A percentile compares a stretch with the other conserved stretches of the same genome.
Conservation (phyloP, 495 filamentous ascomycete genomes). For the Pyrenopolyporus hunteri region DNA sequence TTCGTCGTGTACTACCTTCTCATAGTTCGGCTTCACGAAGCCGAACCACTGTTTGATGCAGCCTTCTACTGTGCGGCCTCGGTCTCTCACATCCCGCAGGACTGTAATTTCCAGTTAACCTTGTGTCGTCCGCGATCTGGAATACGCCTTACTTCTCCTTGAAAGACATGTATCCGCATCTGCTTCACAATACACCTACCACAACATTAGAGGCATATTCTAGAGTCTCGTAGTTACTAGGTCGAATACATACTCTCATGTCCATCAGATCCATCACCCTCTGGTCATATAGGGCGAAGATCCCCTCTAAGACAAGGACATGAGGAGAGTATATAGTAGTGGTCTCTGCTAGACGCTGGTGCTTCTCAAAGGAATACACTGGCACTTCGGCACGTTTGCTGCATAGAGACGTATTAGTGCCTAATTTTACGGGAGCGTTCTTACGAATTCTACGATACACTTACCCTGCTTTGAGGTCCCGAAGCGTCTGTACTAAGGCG, state of each 20-base stretch:
- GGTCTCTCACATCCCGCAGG: constrained; percentile 81
- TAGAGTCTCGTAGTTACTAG: background rate
- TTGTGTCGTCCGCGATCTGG: background rate
- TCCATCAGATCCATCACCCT: constrained; percentile 87
- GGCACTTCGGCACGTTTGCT: constrained; percentile 94
- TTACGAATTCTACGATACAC: constrained; percentile 28
- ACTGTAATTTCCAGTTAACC: constrained; percentile 59
- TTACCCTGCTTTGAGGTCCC: constrained; percentile 90
- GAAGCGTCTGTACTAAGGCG: constrained; percentile 76
- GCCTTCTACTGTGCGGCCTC: constrained; percentile 87
- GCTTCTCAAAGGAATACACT: constrained; percentile 92
- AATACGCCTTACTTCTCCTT: constrained; percentile 72
- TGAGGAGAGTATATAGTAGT: constrained; percentile 94
- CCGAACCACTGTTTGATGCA: constrained; percentile 98
- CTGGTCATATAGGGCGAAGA: constrained; percentile 89
- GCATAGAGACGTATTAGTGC: constrained; percentile 5
- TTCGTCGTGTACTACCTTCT: constrained; percentile 50
- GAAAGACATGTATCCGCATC: constrained; percentile 94
- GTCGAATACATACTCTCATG: constrained; percentile 72
- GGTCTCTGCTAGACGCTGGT: constrained; percentile 78
- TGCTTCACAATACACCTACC: constrained; percentile 90
- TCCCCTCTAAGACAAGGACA: constrained; percentile 93
- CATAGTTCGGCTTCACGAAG: constrained; percentile 96
- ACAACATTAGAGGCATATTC: constrained; percentile 14
- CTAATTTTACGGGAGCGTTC: background rate